Evolutionary conservation across 1,139 yeast species (phyloP).

Genomic region (Magnusiomyces ingens): DNA sequence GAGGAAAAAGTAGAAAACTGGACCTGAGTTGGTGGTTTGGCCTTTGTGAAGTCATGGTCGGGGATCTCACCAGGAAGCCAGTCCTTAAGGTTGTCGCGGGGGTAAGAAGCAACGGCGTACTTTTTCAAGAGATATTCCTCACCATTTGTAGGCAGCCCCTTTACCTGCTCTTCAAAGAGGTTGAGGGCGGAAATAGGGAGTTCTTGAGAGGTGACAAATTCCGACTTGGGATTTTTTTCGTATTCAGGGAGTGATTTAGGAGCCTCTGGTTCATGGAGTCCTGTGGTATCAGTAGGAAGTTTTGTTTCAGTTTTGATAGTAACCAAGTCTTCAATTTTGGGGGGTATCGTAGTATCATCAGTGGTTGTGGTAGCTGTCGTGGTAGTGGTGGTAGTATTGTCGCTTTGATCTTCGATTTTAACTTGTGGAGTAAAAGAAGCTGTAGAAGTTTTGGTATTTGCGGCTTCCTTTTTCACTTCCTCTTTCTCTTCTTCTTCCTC

Average conservation of each 20-base stretch:
- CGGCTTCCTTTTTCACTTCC: too few relatives aligned
- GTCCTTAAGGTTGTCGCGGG: constrained; percentile 66
- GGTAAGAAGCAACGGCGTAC: constrained; percentile 87
- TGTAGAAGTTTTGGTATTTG: not conserved
- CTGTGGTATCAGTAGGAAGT: constrained; percentile 9
- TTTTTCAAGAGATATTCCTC: constrained; percentile 68
- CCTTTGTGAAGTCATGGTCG: constrained; percentile 73
- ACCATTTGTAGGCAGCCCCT: constrained; percentile 51
- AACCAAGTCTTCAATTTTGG: not conserved
- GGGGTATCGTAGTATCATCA: too few relatives aligned
- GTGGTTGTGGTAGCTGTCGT: too few relatives aligned
- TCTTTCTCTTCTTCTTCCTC: not conserved
- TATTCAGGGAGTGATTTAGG: constrained; percentile 38
- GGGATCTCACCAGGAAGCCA: constrained; percentile 86
- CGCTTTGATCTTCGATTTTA: not conserved
- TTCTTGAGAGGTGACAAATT: constrained; percentile 67
- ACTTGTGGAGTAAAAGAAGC: not conserved
- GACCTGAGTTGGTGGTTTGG: constrained; percentile 86
- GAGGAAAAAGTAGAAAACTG: constrained; percentile 84
- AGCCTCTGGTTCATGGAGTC: constrained; percentile 8
- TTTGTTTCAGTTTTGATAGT: constrained; percentile 10
- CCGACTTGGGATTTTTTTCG: constrained; percentile 70
- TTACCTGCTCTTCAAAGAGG: constrained; percentile 53
- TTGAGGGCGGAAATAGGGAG: constrained; percentile 69
- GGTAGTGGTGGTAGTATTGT: too few relatives aligned